phyloP scores from a whole-genome alignment of 768 basidiomycete species.

The Suillus weaverae region DNA sequence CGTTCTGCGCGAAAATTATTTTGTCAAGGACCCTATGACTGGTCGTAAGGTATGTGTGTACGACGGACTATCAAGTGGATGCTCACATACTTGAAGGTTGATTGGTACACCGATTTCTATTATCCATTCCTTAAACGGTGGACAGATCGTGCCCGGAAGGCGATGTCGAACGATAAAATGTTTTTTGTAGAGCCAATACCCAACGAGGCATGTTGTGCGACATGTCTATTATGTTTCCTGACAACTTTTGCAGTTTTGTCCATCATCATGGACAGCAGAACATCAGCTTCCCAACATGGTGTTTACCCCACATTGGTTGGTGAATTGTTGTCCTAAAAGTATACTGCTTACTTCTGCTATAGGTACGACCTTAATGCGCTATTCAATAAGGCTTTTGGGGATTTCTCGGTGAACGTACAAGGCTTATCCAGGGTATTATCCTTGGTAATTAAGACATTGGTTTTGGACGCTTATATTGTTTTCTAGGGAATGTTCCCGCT shows the following conservation, averaged over 20 bases:
- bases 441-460: background rate
- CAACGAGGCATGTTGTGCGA: constrained; percentile 66
- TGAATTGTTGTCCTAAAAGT: constrained; percentile 8
- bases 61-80: background rate
- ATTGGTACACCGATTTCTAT: constrained; percentile 88
- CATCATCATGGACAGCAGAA: constrained; percentile 70
- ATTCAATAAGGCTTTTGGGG: constrained; percentile 80
- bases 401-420: constrained; percentile 92
- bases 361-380: constrained; percentile 94
- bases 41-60: constrained; percentile 52
- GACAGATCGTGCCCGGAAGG: constrained; percentile 56
- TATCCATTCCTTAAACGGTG: constrained; percentile 74
- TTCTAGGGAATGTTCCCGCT: constrained; percentile 81
- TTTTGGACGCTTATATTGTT: constrained; percentile 12
- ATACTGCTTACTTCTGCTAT: background rate
- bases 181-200: constrained; percentile 86
- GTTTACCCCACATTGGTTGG: constrained; percentile 73
- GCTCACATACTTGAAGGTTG: constrained; percentile 46
- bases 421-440: constrained; percentile 75
- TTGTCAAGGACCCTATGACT: constrained; percentile 64
- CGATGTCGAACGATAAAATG: constrained; percentile 53
- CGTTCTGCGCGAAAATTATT: constrained; percentile 83
- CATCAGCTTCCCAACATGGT: constrained; percentile 63
- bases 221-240: constrained; percentile 7
- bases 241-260: constrained; percentile 63